A percentile compares a stretch with the other conserved stretches of the same genome.
Evolutionary conservation across 176 grass and related monocot species (phyloP).

Genomic region (Tillandsia leiboldiana): DNA sequence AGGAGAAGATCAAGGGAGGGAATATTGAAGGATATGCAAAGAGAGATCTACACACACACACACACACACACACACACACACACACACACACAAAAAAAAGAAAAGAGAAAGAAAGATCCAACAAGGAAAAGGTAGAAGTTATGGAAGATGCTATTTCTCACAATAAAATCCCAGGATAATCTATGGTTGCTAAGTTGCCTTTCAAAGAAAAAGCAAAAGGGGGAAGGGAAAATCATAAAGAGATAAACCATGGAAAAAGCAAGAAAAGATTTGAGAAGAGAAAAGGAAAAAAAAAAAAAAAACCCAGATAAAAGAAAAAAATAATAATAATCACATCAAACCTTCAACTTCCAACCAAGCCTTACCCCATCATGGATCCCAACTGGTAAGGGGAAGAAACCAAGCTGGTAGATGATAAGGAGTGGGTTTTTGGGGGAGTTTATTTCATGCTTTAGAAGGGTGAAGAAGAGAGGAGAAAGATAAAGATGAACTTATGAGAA

Average conservation of each 20-base stretch:
- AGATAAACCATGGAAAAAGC: not conserved
- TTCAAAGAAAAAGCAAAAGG: not conserved
- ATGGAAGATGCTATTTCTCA: not conserved
- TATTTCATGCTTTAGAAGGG: not conserved
- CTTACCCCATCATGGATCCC: not conserved
- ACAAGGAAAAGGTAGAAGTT: not conserved
- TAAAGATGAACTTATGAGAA: constrained; percentile 7
- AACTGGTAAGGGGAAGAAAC: not conserved
- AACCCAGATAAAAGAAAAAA: not conserved
- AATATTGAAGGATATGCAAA: too few species aligned
- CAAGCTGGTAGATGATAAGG: not conserved
- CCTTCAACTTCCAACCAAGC: not conserved
- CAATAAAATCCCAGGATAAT: not conserved
- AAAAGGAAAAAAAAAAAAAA: not conserved
- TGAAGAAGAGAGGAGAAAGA: not conserved
- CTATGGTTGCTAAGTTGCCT: not conserved
- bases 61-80: too few species aligned
- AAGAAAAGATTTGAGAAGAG: not conserved
- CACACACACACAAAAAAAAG: too few species aligned
- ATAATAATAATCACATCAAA: not conserved
- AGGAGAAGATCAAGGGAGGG: too few species aligned
- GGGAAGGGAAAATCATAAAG: not conserved
- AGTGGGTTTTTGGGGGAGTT: not conserved
- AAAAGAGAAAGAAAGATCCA: not conserved
- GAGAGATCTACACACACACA: too few species aligned